A percentile compares a stretch with the other conserved stretches of the same genome.
Evolutionary conservation across 805 yeast genomes (phyloP).

Genomic region (Candida easanensis): DNA sequence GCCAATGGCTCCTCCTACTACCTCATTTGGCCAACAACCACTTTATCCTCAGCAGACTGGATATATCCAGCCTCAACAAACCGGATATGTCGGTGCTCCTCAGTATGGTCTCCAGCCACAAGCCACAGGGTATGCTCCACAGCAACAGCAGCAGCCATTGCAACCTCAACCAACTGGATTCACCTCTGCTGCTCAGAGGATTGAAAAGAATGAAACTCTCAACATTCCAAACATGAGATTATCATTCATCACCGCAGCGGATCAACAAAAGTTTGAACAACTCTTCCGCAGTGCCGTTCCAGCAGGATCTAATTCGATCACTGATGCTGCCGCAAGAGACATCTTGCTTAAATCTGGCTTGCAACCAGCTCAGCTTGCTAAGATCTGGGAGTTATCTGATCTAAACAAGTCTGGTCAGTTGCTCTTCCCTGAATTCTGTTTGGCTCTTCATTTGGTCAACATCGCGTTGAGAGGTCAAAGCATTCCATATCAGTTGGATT

Average conservation of each 20-base stretch:
- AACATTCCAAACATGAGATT: constrained; percentile 75
- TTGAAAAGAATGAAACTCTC: constrained; percentile 50
- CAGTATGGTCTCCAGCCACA: constrained; percentile 23
- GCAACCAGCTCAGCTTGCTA: constrained; percentile 70
- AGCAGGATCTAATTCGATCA: constrained; percentile 44
- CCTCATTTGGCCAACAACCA: constrained; percentile 20
- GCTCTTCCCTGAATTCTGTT: constrained; percentile 90
- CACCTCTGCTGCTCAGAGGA: constrained; percentile 27
- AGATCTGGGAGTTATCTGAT: constrained; percentile 90
- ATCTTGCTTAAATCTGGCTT: constrained; percentile 79
- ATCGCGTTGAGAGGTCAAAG: constrained; percentile 73
- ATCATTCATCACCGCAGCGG: constrained; percentile 79
- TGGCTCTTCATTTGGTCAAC: constrained; percentile 85
- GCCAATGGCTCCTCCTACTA: constrained; percentile 26
- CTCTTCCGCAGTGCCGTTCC: constrained; percentile 78
- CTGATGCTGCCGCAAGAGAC: constrained; percentile 73
- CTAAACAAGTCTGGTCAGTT: constrained; percentile 81
- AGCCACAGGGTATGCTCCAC: constrained; percentile 30
- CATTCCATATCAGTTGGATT: constrained; percentile 71
- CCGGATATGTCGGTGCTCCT: constrained; percentile 23
- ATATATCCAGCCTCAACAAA: constrained; percentile 27
- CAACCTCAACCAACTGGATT: constrained; percentile 41
- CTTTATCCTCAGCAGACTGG: constrained; percentile 27
- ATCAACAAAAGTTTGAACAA: constrained; percentile 83
- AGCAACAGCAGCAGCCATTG: constrained; percentile 28